Evolutionary conservation across 345 rosid genomes (phyloP), one percentile per base, ranked within the genome.

Genomic region (Ceriops zippeliana): DNA sequence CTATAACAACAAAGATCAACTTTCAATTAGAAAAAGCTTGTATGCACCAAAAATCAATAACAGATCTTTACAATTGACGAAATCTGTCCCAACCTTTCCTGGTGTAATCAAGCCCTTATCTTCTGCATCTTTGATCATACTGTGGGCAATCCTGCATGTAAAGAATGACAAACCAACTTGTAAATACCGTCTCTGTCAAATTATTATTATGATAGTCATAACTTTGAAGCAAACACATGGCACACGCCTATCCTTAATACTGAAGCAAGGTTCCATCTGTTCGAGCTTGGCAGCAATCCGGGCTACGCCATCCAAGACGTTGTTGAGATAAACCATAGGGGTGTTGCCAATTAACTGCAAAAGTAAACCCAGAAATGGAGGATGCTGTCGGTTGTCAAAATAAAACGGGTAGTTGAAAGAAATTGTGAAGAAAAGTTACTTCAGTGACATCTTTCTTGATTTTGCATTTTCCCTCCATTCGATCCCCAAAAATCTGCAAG

Each of bases 281-380:
- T 92, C 96, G 17, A 92, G 92, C 78, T 90, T 92, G 61, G 92
- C 93, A 72, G 96, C 93, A 54, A 92, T 75, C 32, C 89, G 87
- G 32, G 78, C 96, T 66, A 82, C 91, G 69, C 90, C 98, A 51
- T 92, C 89, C 61, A 83, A 83, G 0, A 92, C 72, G n/a, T 75
- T 86, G 73, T 92, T 88, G 71, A 92, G 86, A 77, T 84, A 92
- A 64, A 92, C 96, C 79, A 89, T 64, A 19, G 98, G 98, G 28
- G 98, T 92, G 21, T 85, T 88, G 37, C 96, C 96, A 75, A 92
- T 88, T 72, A 92, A 80, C 97, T 92, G 61, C n/a, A 27, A 8
- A 34, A 27, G 9, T 10, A 24, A 30, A 5, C 3, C 7, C 21
- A 5, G n/a, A 58, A 20, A 6, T 8, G 38, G 49, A 68, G 47